Evolutionary conservation across 768 basidiomycete species (phyloP), one percentile per base, ranked within the genome.

Genomic region (Leucocoprinus birnbaumii): DNA sequence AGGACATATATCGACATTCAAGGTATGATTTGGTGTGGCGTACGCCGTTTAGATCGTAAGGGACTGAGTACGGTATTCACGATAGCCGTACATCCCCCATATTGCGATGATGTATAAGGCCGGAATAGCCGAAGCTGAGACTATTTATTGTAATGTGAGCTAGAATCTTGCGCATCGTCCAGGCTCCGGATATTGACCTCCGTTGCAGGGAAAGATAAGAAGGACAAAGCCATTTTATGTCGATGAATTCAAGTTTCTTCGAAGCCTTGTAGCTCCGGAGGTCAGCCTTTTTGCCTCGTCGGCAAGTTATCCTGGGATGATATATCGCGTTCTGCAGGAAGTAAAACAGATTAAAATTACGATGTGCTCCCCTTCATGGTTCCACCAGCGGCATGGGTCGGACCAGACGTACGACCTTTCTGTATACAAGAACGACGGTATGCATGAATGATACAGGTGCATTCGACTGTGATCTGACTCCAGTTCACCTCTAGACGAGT

Each of bases 301-400:
- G 51, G n/a, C n/a, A n/a, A 44, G 7, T 31, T 21, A 22, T 24
- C 21, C n/a, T n/a, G n/a, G n/a, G n/a, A n/a, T n/a, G n/a, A n/a
- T n/a, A n/a, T n/a, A n/a, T n/a, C n/a, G n/a, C n/a, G n/a, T n/a
- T n/a, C n/a, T n/a, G n/a, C 56, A 84, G 80, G 85, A 88, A 61
- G 80, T 86, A 56, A 77, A 77, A 62, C 73, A 77, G 62, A 78
- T 90, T 66, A 91, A 92, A 66, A 62, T 90, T 56, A 89, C 85
- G 13, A 72, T 88, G 67, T 85, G 82, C 56, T 81, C 86, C 0
- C 88, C 87, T 2, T 82, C 83, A 34, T 87, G 86, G 84, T 85
- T 82, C 66, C 85, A 86, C 64, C 79, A 86, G 25, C 79, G 82
- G 22, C 84, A 85, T 63, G 86, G 86, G 48, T 75, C 73, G 8